Base-by-base conservation (phyloP, 169 alveolate genomes). In the Plasmodium falciparum region DNA sequence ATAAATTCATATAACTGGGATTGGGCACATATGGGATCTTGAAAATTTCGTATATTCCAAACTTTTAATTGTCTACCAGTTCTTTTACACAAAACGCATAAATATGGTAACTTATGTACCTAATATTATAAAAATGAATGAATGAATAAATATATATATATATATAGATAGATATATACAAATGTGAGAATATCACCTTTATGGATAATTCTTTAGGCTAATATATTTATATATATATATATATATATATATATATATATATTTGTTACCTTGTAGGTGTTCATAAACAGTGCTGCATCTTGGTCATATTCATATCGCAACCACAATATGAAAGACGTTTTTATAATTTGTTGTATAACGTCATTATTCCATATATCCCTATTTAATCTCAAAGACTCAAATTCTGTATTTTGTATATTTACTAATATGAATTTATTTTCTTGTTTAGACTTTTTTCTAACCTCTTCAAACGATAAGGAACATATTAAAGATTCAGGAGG, bases 341-440 rank as follows among this genome's bases (percentile, higher is more conserved):
- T 80, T 26, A 80, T 80, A 24, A 80, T 80, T 69, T 80, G 71
- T 20, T 80, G 90, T 13, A 80, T 45, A 15, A 56, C 22, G 13
- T 80, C 90, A 45, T 80, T 80, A 47, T 80, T 80, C 90, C 90
- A 80, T 33, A 80, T 80, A 29, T 80, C 90, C 26, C 90, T 66
- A 54, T 80, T 80, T 59, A 80, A 33, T 39, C 58, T 39, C 72
- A 80, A 6, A 5, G 90, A 80, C 0, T 80, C 90, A 52, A 80
- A 80, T 67, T 80, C 90, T 0, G 83, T 67, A 56, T 80, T 45
- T 45, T 80, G 90, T 3, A 80, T 80, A 45, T 71, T 80, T 11
- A 45, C 90, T 39, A 80, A 50, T 8, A 80, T 69, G 8, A 61
- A 80, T 72, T 69, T 80, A 54, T 80, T 50, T 80, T 80, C 90